phyloP scores from a whole-genome alignment of 371 early-diverging fungal genomes.

The Mortierella sp. region DNA sequence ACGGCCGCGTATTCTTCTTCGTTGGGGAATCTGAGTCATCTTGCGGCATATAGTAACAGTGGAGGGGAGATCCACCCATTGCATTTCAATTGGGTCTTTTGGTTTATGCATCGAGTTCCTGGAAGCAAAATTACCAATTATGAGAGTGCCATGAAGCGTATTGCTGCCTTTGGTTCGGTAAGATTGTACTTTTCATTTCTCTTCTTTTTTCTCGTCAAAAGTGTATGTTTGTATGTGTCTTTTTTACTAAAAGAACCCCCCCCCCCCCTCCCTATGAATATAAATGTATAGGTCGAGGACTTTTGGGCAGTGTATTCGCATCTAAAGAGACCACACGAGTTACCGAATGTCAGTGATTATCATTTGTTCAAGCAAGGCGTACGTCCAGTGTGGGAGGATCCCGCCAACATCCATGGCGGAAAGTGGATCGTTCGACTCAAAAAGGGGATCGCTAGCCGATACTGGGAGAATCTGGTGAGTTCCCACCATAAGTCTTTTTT shows the following conservation, averaged over 20 bases:
- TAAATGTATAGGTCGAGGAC: conserved; percentile 76
- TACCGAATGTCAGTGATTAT: conserved; percentile 93
- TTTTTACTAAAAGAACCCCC: too few species aligned
- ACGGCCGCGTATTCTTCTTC: neutral
- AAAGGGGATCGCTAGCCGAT: conserved; percentile 92
- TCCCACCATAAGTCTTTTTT: neutral
- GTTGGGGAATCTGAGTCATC: neutral
- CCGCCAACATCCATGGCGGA: conserved; percentile 92
- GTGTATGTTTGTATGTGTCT: neutral
- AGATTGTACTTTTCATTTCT: neutral
- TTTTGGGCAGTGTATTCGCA: conserved; percentile 95
- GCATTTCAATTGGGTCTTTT: conserved; percentile 74
- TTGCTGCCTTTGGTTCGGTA: conserved; percentile 84
- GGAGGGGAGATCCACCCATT: conserved; percentile 23
- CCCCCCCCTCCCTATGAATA: too few species aligned
- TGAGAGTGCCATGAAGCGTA: conserved; percentile 83
- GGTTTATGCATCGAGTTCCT: conserved; percentile 91
- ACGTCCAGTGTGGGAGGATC: conserved; percentile 98
- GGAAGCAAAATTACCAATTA: conserved; percentile 88
- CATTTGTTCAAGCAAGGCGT: conserved; percentile 96
- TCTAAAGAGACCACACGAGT: conserved; percentile 85
- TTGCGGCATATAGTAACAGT: neutral
- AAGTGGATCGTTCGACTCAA: conserved; percentile 97
- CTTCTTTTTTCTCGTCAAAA: neutral
- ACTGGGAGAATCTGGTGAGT: conserved; percentile 91